Evolutionary conservation across 2,329 filamentous ascomycete species (phyloP).

Genomic region (Colletotrichum sp.): DNA sequence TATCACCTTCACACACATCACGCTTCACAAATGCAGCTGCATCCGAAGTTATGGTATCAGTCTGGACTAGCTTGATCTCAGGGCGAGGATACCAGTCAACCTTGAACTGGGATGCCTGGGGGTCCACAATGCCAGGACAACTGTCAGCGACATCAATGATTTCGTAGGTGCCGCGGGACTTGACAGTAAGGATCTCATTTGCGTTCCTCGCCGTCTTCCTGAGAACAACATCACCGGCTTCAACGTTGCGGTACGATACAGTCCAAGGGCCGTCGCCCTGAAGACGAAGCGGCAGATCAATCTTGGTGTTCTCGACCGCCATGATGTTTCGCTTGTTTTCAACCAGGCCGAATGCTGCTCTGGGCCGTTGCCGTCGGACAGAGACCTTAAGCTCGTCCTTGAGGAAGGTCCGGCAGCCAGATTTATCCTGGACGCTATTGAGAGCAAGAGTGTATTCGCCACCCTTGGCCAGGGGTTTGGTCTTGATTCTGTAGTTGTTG

Average conservation of each 20-base stretch:
- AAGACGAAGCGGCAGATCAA: conserved; percentile 82
- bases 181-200: conserved; percentile 75
- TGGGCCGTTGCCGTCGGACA: conserved; percentile 87
- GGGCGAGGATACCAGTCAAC: conserved; percentile 89
- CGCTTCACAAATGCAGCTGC: conserved; percentile 70
- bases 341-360: conserved; percentile 83
- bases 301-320: conserved; percentile 76
- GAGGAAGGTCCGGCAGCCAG: conserved; percentile 84
- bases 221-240: conserved; percentile 52
- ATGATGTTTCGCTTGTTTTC: conserved; percentile 79
- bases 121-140: conserved; percentile 83
- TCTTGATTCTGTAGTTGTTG: conserved; percentile 73
- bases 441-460: conserved; percentile 90
- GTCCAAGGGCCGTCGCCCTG: conserved; percentile 87
- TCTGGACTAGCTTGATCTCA: conserved; percentile 68
- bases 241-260: conserved; percentile 74
- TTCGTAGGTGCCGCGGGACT: conserved; percentile 76
- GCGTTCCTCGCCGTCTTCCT: conserved; percentile 54
- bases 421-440: conserved; percentile 84
- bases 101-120: conserved; percentile 74
- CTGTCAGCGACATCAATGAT: conserved; percentile 79
- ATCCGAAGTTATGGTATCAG: conserved; percentile 60
- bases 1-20: conserved; percentile 92
- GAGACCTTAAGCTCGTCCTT: conserved; percentile 86
- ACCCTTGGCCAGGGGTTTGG: conserved; percentile 75